Evolutionary conservation across 257 asterid genomes (phyloP).

Genomic region (Solanum lycopersicoides): DNA sequence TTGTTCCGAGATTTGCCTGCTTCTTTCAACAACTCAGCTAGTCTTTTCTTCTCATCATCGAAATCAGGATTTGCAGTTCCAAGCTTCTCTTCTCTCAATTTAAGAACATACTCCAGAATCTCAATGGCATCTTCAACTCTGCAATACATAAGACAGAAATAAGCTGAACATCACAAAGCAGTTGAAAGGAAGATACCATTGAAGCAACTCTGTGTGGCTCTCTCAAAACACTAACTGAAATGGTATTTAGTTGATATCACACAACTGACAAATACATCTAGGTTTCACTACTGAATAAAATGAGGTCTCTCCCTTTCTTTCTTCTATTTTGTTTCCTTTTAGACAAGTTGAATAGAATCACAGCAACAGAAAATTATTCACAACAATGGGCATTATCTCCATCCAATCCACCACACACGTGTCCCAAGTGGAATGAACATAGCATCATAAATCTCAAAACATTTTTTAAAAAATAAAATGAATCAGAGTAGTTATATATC

Average conservation of each 20-base stretch:
- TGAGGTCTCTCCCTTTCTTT: neutral
- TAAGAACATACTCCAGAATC: slow-evolving; percentile 82
- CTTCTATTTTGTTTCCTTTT: neutral
- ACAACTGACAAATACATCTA: neutral
- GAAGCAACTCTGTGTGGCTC: neutral
- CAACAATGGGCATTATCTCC: neutral
- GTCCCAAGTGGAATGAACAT: neutral
- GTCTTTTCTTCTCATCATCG: slow-evolving; percentile 92
- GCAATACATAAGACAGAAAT: neutral
- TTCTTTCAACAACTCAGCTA: slow-evolving; percentile 90
- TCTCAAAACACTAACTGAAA: neutral
- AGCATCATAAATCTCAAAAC: neutral
- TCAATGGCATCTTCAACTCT: slow-evolving; percentile 97
- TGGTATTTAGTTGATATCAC: neutral
- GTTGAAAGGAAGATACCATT: neutral
- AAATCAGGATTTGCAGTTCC: slow-evolving; percentile 99
- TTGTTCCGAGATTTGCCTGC: slow-evolving; percentile 90
- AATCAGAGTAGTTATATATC: neutral
- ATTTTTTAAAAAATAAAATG: neutral
- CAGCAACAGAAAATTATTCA: neutral
- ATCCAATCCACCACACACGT: neutral
- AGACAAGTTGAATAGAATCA: neutral
- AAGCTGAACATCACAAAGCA: neutral
- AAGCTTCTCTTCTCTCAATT: slow-evolving; percentile 93
- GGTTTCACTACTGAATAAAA: neutral